Evolutionary conservation across 352 stramenopile species (phyloP).

Genomic region (Phytophthora syringae): DNA sequence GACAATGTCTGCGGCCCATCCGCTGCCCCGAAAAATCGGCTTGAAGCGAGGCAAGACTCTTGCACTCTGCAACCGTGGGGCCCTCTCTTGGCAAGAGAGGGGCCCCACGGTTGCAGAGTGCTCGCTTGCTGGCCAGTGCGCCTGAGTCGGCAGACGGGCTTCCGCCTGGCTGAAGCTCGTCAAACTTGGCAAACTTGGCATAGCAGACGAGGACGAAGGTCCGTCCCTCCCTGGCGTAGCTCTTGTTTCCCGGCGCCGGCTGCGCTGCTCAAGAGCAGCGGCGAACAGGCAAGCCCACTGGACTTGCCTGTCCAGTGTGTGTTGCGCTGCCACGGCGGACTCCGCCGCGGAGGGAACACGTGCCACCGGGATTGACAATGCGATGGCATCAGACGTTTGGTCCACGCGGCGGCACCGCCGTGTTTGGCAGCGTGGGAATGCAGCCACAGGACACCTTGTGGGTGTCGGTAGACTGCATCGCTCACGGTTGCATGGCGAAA

Average conservation of each 20-base stretch:
- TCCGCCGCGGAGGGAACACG: slow-evolving; percentile 12
- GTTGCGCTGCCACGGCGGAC: no score
- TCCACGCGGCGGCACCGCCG: neutral
- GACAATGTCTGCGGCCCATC: slow-evolving; percentile 24
- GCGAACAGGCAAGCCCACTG: neutral
- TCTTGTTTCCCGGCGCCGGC: slow-evolving; percentile 30
- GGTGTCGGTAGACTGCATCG: neutral
- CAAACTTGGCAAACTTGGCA: no score
- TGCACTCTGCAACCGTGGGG: neutral
- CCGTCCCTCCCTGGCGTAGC: slow-evolving; percentile 24
- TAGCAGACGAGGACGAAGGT: slow-evolving; percentile 32
- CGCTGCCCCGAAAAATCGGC: slow-evolving; percentile 19
- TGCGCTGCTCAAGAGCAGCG: slow-evolving; percentile 28
- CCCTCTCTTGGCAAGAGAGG: slow-evolving; percentile 33
- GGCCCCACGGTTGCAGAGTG: neutral
- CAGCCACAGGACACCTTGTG: no score
- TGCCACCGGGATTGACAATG: slow-evolving; percentile 20
- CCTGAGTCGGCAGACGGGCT: slow-evolving; percentile 31
- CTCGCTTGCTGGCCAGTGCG: slow-evolving; percentile 27
- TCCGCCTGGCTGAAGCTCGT: slow-evolving; percentile 13
- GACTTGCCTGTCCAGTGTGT: no score
- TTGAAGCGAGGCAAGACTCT: neutral
- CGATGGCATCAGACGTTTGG: slow-evolving; percentile 7
- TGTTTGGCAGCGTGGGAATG: slow-evolving; percentile 1
- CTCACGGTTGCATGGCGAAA: slow-evolving; percentile 10